phyloP scores from a whole-genome alignment of 2,329 filamentous ascomycete species.

The Lecanoromycetidae sp. region DNA sequence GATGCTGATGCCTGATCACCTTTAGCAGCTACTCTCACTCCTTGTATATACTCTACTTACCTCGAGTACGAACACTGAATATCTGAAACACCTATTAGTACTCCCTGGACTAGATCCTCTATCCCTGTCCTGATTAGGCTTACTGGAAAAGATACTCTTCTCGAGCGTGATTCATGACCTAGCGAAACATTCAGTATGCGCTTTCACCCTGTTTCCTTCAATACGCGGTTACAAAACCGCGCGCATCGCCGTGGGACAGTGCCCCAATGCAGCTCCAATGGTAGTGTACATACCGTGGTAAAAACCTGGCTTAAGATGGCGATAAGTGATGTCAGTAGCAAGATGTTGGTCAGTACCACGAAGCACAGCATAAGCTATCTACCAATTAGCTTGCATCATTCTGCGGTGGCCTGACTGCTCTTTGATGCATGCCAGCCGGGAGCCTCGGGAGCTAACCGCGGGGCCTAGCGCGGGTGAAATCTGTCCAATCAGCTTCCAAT shows the following conservation, averaged over 20 bases:
- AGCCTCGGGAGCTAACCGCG: constrained; percentile 5
- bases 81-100: constrained; percentile 25
- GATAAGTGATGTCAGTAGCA: constrained; percentile 48
- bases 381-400: constrained; percentile 16
- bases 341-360: constrained; percentile 48
- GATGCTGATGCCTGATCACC: constrained; percentile 34
- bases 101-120: background rate
- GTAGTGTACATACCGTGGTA: constrained; percentile 36
- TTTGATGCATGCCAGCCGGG: constrained; percentile 7
- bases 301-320: constrained; percentile 47
- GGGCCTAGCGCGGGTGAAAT: constrained; percentile 8
- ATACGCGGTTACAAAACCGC: constrained; percentile 13
- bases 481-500: constrained; percentile 12
- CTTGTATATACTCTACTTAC: background rate
- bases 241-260: background rate
- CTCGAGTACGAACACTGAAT: constrained; percentile 41
- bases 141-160: constrained; percentile 52
- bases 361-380: constrained; percentile 39
- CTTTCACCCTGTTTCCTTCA: constrained; percentile 4
- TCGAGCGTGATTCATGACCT: constrained; percentile 50
- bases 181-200: constrained; percentile 8
- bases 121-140: constrained; percentile 14
- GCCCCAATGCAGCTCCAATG: background rate
- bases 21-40: background rate
- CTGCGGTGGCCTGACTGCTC: background rate